Evolutionary conservation across 495 filamentous ascomycete genomes (phyloP).

Genomic region (Xylaria palmicola): DNA sequence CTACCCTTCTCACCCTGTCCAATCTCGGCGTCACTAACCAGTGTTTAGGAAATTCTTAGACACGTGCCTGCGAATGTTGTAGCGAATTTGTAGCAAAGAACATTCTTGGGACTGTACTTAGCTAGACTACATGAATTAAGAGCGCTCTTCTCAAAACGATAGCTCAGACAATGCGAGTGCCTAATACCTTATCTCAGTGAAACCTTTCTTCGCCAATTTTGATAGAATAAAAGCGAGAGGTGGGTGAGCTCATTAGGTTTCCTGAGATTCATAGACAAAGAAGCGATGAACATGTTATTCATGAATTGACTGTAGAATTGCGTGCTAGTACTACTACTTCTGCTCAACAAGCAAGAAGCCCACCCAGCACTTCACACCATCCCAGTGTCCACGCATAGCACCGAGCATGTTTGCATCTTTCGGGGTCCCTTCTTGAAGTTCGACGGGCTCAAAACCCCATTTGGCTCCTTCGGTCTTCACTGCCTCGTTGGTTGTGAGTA

Average conservation of each 20-base stretch:
- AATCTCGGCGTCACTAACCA: too few species aligned
- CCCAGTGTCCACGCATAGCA: not conserved
- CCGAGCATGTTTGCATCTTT: not conserved
- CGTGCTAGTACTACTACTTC: not conserved
- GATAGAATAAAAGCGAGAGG: not conserved
- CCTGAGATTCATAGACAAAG: not conserved
- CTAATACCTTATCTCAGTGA: not conserved
- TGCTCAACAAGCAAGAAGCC: not conserved
- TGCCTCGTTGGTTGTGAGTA: not conserved
- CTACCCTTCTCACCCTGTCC: too few species aligned
- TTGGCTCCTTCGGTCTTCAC: not conserved
- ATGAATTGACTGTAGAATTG: not conserved
- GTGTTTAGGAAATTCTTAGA: too few species aligned
- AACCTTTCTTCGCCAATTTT: not conserved
- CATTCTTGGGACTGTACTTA: too few species aligned
- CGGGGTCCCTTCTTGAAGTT: not conserved
- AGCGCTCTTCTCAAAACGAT: too few species aligned
- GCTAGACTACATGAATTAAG: too few species aligned
- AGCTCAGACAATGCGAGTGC: too few species aligned
- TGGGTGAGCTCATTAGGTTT: not conserved
- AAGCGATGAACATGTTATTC: not conserved
- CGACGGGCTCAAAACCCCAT: not conserved
- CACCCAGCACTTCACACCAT: not conserved
- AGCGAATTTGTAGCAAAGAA: too few species aligned
- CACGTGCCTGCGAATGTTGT: too few species aligned